A percentile compares a stretch with the other conserved stretches of the same genome.
Evolutionary conservation across 352 stramenopile genomes (phyloP).

Genomic region (Pythium chondricola): DNA sequence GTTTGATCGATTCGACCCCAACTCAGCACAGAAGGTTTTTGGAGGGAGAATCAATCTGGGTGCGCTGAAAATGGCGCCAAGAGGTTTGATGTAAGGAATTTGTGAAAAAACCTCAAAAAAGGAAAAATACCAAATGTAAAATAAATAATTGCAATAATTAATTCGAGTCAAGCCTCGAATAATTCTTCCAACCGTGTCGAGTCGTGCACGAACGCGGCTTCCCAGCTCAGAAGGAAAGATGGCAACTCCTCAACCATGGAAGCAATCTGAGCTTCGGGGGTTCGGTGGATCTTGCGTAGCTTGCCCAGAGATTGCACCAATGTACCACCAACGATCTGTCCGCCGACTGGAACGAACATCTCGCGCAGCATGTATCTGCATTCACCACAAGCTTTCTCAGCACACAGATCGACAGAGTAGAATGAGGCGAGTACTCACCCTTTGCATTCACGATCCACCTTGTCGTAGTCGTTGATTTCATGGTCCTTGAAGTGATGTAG

Average conservation of each 20-base stretch:
- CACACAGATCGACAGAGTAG: background rate
- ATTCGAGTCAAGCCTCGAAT: conserved; percentile 4
- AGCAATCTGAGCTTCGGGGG: background rate
- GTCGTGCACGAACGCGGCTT: conserved; percentile 14
- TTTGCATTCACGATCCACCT: conserved; percentile 13
- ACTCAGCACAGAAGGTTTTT: background rate
- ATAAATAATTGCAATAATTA: conserved; percentile 11
- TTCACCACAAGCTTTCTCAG: background rate
- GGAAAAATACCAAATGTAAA: background rate
- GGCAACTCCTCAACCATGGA: conserved; percentile 12
- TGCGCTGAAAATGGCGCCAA: background rate
- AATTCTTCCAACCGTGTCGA: conserved; percentile 1
- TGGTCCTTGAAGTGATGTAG: conserved; percentile 16
- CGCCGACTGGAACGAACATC: conserved; percentile 5
- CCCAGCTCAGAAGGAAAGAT: conserved; percentile 14
- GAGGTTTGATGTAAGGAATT: conserved; percentile 2
- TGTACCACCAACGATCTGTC: conserved; percentile 9
- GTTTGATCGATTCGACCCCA: conserved; percentile 7
- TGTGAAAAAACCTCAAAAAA: conserved; percentile 10
- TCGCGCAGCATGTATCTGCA: conserved; percentile 15
- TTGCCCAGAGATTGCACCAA: conserved; percentile 8
- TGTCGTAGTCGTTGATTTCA: background rate
- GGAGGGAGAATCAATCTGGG: conserved; percentile 1
- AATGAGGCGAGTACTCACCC: conserved; percentile 1
- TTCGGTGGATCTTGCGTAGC: conserved; percentile 1